A percentile compares a stretch with the other conserved stretches of the same genome.
Evolutionary conservation across 164 flowering plant genomes (phyloP).

Genomic region (Taxillus chinensis): DNA sequence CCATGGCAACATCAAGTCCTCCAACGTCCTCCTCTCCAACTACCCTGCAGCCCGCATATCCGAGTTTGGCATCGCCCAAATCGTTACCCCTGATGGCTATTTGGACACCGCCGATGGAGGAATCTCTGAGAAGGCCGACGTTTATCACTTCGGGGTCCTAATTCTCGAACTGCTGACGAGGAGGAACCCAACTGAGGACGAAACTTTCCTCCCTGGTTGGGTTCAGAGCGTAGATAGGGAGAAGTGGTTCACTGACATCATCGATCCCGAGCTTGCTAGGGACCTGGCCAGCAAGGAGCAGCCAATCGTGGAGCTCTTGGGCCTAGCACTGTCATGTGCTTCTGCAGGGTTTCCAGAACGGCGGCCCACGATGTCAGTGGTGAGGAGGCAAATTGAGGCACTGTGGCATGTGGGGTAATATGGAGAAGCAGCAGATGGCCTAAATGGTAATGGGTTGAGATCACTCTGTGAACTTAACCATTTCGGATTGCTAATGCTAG

Average conservation of each 20-base stretch:
- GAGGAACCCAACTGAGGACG: not conserved
- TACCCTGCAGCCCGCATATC: not conserved
- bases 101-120: not conserved
- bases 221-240: not conserved
- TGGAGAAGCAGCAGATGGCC: not conserved
- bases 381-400: not conserved
- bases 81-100: not conserved
- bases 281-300: not conserved
- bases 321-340: not conserved
- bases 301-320: not conserved
- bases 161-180: not conserved
- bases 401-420: not conserved
- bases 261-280: not conserved
- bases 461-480: too few relatives aligned
- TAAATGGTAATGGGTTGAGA: too few relatives aligned
- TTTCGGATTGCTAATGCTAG: too few relatives aligned
- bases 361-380: not conserved
- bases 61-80: not conserved
- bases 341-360: not conserved
- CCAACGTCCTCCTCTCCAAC: not conserved
- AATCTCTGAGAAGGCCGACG: not conserved
- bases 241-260: not conserved
- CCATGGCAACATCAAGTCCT: not conserved
- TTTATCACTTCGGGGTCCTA: not conserved
- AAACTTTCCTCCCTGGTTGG: not conserved